Conservation (phyloP, 768 basidiomycete species). For the Tricholoma terreum region DNA sequence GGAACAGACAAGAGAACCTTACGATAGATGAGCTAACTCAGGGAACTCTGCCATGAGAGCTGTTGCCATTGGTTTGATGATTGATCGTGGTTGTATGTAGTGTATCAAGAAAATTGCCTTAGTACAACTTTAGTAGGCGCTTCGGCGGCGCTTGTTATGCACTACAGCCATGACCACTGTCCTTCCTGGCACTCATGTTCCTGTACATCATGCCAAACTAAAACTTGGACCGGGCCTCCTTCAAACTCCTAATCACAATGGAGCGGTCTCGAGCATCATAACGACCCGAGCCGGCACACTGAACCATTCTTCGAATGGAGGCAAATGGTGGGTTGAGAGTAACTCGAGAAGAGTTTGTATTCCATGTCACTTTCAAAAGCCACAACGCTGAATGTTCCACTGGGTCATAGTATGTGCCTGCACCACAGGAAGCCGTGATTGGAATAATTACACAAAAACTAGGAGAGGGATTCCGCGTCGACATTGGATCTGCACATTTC, state of each 20-base stretch:
- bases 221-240: conserved; percentile 84
- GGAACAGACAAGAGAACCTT: conserved; percentile 22
- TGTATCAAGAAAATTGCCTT: conserved; percentile 11
- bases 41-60: conserved; percentile 62
- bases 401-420: conserved; percentile 76
- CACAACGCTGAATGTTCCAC: conserved; percentile 3
- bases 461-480: conserved; percentile 91
- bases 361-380: conserved; percentile 1
- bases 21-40: conserved; percentile 73
- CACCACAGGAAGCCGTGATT: conserved; percentile 84
- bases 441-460: conserved; percentile 77
- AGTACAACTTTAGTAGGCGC: no score
- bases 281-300: conserved; percentile 71
- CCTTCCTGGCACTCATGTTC: conserved; percentile 79
- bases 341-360: conserved; percentile 78
- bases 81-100: conserved; percentile 6
- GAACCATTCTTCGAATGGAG: conserved; percentile 66
- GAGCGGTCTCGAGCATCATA: conserved; percentile 34
- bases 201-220: conserved; percentile 72
- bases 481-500: conserved; percentile 85
- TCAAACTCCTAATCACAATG: conserved; percentile 38
- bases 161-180: conserved; percentile 52
- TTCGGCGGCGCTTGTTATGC: conserved; percentile 1
- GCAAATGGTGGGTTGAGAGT: conserved; percentile 87
- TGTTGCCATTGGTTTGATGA: conserved; percentile 34